Evolutionary conservation across 352 stramenopile species (phyloP), one percentile per base, ranked within the genome.

Genomic region (Pythium rishiriense): DNA sequence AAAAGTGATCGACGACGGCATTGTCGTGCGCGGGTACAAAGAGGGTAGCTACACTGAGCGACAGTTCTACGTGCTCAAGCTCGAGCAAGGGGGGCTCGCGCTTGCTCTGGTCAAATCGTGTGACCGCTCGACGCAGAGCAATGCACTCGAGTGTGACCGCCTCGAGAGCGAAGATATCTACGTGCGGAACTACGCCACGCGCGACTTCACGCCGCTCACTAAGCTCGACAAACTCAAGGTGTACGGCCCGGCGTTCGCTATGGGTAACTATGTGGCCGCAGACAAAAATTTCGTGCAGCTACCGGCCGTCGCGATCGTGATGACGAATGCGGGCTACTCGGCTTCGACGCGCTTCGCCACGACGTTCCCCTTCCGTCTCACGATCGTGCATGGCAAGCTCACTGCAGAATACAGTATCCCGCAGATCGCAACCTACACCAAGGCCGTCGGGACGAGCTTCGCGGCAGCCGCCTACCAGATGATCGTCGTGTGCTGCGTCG

Each of bases 181-280:
- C 29, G 49, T 70, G 2, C 63, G 63, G 21, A 64, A 70, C 48
- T 26, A 45, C 22, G 48, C 48, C 26, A 47, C 25, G 35, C 56
- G 64, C 8, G 64, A 70, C 57, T 70, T 62, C 29, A 26, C 29
- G 4, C 64, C 64, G n/a, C 49, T 42, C 29, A 53, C 2, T 17
- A 70, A 70, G 26, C 26, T 66, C 6, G 43, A 52, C 56, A 70
- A 65, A 19, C 21, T 70, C 56, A 62, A 70, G 45, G 50, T 66
- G 47, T 62, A 66, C 45, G 64, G 63, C 12, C 56, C 63, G 8
- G 63, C 55, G 26, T 56, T 57, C 37, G 56, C 56, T 0, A 58
- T 64, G 55, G 63, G 63, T 42, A 70, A 65, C 63, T 70, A 52
- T 24, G 63, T 55, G 10, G 63, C 63, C 21, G 63, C 55, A 3